These are phyloP conservation scores for Apiospora arundinis DNA, from an alignment of 2,329 filamentous ascomycete species.

Conservation along the genomic window DNA sequence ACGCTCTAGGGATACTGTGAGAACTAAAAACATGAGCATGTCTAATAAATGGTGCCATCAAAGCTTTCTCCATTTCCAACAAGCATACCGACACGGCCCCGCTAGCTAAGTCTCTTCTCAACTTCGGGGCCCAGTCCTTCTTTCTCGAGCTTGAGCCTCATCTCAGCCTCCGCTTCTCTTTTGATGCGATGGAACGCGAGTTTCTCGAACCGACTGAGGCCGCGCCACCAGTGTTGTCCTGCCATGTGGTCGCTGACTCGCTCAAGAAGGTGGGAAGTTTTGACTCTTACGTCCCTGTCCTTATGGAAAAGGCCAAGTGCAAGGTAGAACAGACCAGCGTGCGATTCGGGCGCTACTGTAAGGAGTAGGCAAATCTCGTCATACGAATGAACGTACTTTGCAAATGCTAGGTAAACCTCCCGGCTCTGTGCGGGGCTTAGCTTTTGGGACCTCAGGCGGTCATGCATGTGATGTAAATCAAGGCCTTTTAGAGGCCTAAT, in stretches of 20 bases:
- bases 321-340: conserved; percentile 89
- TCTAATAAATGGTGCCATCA: background rate
- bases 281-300: conserved; percentile 76
- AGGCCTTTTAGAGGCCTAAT: conserved; percentile 76
- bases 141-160: conserved; percentile 52
- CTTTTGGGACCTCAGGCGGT: conserved; percentile 83
- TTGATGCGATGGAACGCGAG: conserved; percentile 82
- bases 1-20: background rate
- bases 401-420: conserved; percentile 84
- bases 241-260: conserved; percentile 86
- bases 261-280: conserved; percentile 80
- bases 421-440: conserved; percentile 77
- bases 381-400: conserved; percentile 77
- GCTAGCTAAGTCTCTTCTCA: conserved; percentile 58
- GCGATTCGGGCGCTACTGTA: conserved; percentile 81
- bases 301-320: conserved; percentile 92
- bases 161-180: conserved; percentile 65
- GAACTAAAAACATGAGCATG: background rate
- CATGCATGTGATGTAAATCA: conserved; percentile 91
- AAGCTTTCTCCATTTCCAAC: background rate
- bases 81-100: background rate
- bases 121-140: conserved; percentile 48
- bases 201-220: conserved; percentile 86
- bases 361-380: conserved; percentile 86
- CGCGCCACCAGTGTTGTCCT: conserved; percentile 90